Base-by-base conservation (phyloP, 148 eudicot species). In the Diospyros lotus region DNA sequence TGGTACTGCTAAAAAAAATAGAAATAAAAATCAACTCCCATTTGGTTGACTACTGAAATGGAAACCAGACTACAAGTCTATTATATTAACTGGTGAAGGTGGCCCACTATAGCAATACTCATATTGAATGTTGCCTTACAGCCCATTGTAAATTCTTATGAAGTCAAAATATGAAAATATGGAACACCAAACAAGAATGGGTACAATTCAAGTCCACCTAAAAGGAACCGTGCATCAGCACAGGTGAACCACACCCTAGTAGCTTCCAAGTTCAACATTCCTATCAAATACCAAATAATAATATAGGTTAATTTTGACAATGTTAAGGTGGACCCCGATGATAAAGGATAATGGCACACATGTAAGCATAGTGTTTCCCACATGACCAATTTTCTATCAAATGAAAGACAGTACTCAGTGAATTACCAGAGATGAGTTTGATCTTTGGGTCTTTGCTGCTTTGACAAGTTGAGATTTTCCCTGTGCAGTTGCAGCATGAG, bases 391-490 rank as follows among this genome's bases (percentile, higher is more conserved):
- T 28, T 28, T 28, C 28, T 28, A 28, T 28, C 28, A 48, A 48
- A 48, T 48, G 8, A 4, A 4, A 48, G 52, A 48, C 4, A 48
- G 48, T 53, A 9, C 10, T n/a, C 54, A 42, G 28, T 9, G 76
- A 84, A 82, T 86, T 82, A 93, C 96, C 84, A 93, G 86, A 58
- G 98, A 94, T 42, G 97, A 92, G 79, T 94, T 92, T 75, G 98
- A 94, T 81, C 79, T 79, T 75, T 94, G 97, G 73, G 87, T 88
- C 81, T 94, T 94, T 15, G 95, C 78, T 52, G 98, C 98, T 89
- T 94, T 85, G 42, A 77, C 81, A 69, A 94, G 94, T 15, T 93
- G 97, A 53, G 97, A 81, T 83, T 82, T 91, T 71, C 81, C 97
- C 73, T 91, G 94, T 38, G 82, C 78, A 69, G 94, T 93, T 54